Conservation (phyloP, 768 basidiomycete species). For the Trametes meyenii region DNA sequence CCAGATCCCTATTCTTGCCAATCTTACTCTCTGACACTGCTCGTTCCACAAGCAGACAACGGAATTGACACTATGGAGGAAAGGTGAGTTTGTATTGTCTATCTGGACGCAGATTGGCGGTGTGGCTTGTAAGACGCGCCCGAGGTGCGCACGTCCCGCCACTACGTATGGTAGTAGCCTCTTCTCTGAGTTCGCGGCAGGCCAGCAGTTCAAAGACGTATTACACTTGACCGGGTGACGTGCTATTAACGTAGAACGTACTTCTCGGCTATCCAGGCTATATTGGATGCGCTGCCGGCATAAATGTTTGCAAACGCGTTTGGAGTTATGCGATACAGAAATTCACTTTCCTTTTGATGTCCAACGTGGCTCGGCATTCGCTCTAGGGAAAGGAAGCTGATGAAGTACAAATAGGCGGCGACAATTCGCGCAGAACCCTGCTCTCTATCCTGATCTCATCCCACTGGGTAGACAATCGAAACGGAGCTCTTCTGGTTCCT, state of each 20-base stretch:
- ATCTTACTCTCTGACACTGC: not conserved
- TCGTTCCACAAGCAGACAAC: not conserved
- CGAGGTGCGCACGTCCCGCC: conserved; percentile 1
- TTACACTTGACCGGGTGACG: not conserved
- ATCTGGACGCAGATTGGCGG: no score
- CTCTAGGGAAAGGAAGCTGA: not conserved
- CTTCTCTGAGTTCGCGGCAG: not conserved
- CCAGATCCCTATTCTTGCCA: not conserved
- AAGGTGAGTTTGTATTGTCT: conserved; percentile 5
- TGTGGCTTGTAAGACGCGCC: not conserved
- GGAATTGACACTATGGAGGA: conserved; percentile 10
- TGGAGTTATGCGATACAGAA: not conserved
- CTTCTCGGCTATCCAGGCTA: not conserved
- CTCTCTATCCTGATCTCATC: conserved; percentile 21
- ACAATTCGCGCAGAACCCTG: conserved; percentile 18
- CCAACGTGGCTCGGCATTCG: not conserved
- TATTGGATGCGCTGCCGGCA: not conserved
- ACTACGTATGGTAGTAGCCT: not conserved
- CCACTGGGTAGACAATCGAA: conserved; percentile 10
- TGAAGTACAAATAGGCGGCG: conserved; percentile 16
- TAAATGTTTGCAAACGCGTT: not conserved
- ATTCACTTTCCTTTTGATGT: not conserved
- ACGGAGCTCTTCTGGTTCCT: not conserved
- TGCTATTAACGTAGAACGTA: not conserved
- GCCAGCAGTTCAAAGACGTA: no score